phyloP scores from a whole-genome alignment of 345 rosid species.

The Camelina laxa region DNA sequence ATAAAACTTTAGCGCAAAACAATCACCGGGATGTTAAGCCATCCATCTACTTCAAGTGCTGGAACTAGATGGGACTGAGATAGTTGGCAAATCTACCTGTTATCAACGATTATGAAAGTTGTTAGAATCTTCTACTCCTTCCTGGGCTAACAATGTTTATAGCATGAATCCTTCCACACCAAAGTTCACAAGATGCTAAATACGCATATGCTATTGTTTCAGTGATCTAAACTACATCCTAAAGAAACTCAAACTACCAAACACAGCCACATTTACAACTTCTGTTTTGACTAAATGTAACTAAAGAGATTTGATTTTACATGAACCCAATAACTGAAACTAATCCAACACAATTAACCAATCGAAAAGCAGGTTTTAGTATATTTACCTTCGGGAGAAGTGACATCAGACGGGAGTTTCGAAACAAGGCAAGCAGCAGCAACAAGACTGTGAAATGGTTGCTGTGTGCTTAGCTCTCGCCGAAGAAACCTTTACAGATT shows the following conservation, averaged over 20 bases:
- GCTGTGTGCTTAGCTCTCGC: constrained; percentile 66
- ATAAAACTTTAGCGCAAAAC: constrained; percentile 15
- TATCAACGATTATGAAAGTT: background rate
- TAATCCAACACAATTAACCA: background rate
- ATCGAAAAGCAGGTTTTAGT: background rate
- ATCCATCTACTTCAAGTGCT: constrained; percentile 20
- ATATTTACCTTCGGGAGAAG: constrained; percentile 54
- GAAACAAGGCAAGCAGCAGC: constrained; percentile 84
- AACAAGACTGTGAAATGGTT: constrained; percentile 62
- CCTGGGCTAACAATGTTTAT: background rate
- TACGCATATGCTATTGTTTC: background rate
- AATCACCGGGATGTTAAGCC: background rate
- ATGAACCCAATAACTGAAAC: background rate
- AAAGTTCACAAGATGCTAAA: background rate
- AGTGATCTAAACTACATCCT: constrained; percentile 4
- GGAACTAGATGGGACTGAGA: constrained; percentile 77
- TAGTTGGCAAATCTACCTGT: constrained; percentile 82
- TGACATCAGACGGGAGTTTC: constrained; percentile 58
- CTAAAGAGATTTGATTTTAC: background rate
- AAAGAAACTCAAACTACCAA: background rate
- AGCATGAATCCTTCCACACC: background rate
- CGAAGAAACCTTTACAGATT: constrained; percentile 54
- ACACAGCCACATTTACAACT: background rate
- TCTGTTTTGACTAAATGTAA: background rate
- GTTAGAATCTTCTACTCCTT: constrained; percentile 3